Base-by-base conservation (phyloP, 192 early-diverging fungal genomes). In the Entomortierella parvispora region DNA sequence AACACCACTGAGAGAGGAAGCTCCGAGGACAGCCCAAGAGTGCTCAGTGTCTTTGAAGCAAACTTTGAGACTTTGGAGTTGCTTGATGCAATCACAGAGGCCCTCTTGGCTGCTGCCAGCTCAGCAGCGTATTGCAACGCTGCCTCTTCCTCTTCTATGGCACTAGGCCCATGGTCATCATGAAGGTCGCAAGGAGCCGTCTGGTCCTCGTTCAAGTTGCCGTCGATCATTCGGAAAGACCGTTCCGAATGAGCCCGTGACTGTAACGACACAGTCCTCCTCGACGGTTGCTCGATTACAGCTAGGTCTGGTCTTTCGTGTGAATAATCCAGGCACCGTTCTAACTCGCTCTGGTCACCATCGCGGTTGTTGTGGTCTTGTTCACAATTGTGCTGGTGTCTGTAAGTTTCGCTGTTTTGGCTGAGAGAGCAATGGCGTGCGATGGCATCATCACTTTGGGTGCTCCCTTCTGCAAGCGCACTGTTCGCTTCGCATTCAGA, bases 381-480 rank as follows among this genome's bases (percentile, higher is more conserved):
- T 59, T 42, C 45, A 34, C 6, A 49, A 49, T 17, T 49, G n/a
- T 20, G 22, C 15, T 6, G 47, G 4, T 49, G 22, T 23, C 22
- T 49, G 18, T 49, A 5, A 5, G 18, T 49, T 49, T 6, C 18
- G 8, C 47, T 18, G 47, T 49, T 49, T 18, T 12, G 47, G 47
- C 18, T 5, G 12, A 40, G 37, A 40, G 22, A 49, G 47, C 18
- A 49, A 22, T 77, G 74, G 56, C 61, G 65, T 77, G 74, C 22
- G 52, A 77, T 77, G 74, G 74, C 74, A 68, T 77, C 74, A 77
- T 76, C 63, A 22, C 37, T 40, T 40, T 40, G 7, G 5, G 37
- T 40, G 37, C 37, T 5, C 7, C 37, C 37, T 40, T 5, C 37
- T 40, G 37, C 37, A 40, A 12, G 37, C 5, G 5, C 7, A 40